Conservation (phyloP, 176 grass and related monocot species). For the Dactylis glomerata region DNA sequence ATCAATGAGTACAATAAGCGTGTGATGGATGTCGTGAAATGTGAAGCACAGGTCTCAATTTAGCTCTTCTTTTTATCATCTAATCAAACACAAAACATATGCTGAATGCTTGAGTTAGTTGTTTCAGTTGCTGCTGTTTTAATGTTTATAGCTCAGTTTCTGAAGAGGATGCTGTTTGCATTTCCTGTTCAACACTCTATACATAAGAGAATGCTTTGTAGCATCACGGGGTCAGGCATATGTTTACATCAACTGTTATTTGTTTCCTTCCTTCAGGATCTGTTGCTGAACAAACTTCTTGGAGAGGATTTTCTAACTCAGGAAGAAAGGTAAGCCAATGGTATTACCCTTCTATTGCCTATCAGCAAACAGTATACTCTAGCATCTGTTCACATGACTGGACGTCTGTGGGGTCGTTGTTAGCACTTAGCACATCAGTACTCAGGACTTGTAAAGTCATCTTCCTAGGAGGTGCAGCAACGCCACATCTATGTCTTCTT, state of each 20-base stretch:
- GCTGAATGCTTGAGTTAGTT: background rate
- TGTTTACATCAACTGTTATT: conserved; percentile 1
- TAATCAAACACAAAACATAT: background rate
- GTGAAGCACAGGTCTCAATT: conserved; percentile 81
- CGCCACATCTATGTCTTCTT: background rate
- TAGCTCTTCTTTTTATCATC: conserved; percentile 19
- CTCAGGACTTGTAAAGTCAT: background rate
- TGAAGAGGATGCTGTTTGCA: background rate
- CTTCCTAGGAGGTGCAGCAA: background rate
- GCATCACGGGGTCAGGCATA: background rate
- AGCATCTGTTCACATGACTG: background rate
- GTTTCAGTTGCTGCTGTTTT: conserved; percentile 11
- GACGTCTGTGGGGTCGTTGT: background rate
- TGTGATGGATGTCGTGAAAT: conserved; percentile 91
- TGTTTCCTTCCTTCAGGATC: conserved; percentile 58
- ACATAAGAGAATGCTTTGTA: background rate
- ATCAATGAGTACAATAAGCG: conserved; percentile 94
- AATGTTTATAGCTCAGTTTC: background rate
- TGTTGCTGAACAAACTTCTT: conserved; percentile 91
- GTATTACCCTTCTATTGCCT: background rate
- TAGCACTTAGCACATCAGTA: background rate
- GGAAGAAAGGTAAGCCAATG: conserved; percentile 85
- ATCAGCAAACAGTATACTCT: background rate
- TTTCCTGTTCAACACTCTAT: background rate
- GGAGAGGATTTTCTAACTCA: conserved; percentile 80